phyloP scores from a whole-genome alignment of 306 rosid species.

The Vigna hirtella region DNA sequence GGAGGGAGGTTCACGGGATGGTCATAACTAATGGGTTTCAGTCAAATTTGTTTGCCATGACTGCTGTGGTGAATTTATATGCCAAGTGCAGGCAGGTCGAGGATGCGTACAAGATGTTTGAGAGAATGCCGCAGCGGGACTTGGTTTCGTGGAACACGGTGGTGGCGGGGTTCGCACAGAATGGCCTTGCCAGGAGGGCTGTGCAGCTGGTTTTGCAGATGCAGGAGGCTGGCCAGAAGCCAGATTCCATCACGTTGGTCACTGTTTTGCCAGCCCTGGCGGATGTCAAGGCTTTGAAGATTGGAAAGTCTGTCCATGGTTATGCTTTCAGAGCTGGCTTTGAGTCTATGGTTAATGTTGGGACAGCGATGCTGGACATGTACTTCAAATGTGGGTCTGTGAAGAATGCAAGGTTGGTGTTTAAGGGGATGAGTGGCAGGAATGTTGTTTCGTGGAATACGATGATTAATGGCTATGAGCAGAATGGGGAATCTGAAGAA shows the following conservation, averaged over 20 bases:
- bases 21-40: slow-evolving; percentile 63
- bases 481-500: slow-evolving; percentile 69
- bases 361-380: slow-evolving; percentile 77
- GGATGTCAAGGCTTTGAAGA: slow-evolving; percentile 64
- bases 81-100: slow-evolving; percentile 69
- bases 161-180: slow-evolving; percentile 80
- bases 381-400: slow-evolving; percentile 79
- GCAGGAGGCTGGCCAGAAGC: slow-evolving; percentile 75
- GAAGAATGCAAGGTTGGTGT: slow-evolving; percentile 61
- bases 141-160: slow-evolving; percentile 87
- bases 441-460: slow-evolving; percentile 92
- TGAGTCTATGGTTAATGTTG: slow-evolving; percentile 68
- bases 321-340: slow-evolving; percentile 71
- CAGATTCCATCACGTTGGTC: slow-evolving; percentile 82
- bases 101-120: slow-evolving; percentile 85
- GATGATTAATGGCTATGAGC: slow-evolving; percentile 80
- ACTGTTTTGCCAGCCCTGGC: slow-evolving; percentile 87
- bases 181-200: slow-evolving; percentile 69
- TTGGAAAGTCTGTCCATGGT: slow-evolving; percentile 80
- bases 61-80: slow-evolving; percentile 80
- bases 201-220: slow-evolving; percentile 61
- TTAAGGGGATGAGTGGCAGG: slow-evolving; percentile 65
- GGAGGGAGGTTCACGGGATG: slow-evolving; percentile 84
- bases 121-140: slow-evolving; percentile 84
- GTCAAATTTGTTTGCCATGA: slow-evolving; percentile 84